Evolutionary conservation across 306 rosid species (phyloP), one percentile per base, ranked within the genome.

Genomic region (Quercus glauca): DNA sequence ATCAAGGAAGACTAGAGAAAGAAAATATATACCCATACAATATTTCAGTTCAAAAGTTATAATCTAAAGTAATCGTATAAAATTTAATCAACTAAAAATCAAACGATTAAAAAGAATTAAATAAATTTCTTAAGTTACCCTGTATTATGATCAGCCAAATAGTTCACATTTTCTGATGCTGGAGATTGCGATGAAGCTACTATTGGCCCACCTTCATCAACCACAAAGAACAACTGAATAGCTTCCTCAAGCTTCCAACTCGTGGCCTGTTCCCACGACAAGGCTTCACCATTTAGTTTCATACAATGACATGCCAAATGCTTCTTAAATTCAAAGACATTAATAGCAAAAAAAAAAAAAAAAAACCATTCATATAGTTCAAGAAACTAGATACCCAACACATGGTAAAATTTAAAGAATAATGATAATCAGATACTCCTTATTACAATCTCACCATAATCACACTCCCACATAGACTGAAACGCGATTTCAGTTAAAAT

Each of bases 181-280:
- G 78, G 87, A 71, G 79, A 41, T 7, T 41, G 71, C 12, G 92
- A 75, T 13, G 88, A 14, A 1, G 87, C 57, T 12, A 74, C 82
- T 26, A 77, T 60, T 8, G 74, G 70, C 67, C 92, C 96, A 41
- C 82, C 79, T 72, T 96, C 99, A 87, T 70, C 86, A 25, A 93
- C 98, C 74, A 93, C 81, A 82, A 85, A 84, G 69, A 89, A 96
- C 61, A 96, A 84, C 92, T 96, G 98, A 87, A 96, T 88, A 61
- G 98, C 99, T 26, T 96, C 99, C 79, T 96, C 99, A 15, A 96
- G 97, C 68, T 85, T 88, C 99, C 99, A 96, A 79, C 93, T 88
- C 4, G 99, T 96, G 6, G 99, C 99, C 99, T 96, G 76, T 80
- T 64, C 74, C 74, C 15, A 61, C 31, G 8, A 41, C 45, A 84